Evolutionary conservation across 345 rosid genomes (phyloP).

Genomic region (Linum lewisii): DNA sequence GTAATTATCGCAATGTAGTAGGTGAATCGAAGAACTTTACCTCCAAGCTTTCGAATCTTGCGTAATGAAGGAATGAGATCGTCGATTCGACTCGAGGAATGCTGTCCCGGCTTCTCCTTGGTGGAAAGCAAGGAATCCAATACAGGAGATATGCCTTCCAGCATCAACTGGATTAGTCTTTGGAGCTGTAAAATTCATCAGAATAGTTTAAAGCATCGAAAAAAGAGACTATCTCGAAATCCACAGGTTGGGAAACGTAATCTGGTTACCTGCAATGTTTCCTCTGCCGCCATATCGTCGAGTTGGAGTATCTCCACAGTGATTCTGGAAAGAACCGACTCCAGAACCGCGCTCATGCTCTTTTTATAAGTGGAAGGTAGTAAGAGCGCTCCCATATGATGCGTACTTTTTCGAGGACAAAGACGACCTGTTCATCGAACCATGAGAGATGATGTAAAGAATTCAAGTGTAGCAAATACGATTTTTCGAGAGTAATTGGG

Average conservation of each 20-base stretch:
- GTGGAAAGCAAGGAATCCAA: constrained; percentile 43
- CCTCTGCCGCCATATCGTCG: constrained; percentile 98
- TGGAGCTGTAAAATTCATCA: constrained; percentile 55
- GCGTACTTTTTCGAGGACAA: constrained; percentile 83
- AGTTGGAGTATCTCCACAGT: constrained; percentile 64
- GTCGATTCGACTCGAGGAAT: constrained; percentile 29
- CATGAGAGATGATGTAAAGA: constrained; percentile 16
- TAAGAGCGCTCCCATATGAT: constrained; percentile 88
- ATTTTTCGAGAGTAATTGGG: neutral
- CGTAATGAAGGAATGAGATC: constrained; percentile 63
- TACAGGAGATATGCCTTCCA: constrained; percentile 59
- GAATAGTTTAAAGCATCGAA: constrained; percentile 3
- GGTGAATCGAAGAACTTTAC: constrained; percentile 29
- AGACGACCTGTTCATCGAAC: constrained; percentile 48
- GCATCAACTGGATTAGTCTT: constrained; percentile 61
- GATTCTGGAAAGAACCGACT: constrained; percentile 70
- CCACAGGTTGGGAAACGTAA: neutral
- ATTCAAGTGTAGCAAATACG: constrained; percentile 3
- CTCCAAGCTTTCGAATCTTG: constrained; percentile 81
- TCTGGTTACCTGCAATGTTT: constrained; percentile 63
- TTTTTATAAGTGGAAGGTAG: constrained; percentile 64
- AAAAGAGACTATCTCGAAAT: neutral
- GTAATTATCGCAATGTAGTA: constrained; percentile 2
- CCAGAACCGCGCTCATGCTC: constrained; percentile 75
- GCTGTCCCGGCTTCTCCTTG: constrained; percentile 32